Evolutionary conservation across 148 eudicot genomes (phyloP).

Genomic region (Camellia lanceoleosa): DNA sequence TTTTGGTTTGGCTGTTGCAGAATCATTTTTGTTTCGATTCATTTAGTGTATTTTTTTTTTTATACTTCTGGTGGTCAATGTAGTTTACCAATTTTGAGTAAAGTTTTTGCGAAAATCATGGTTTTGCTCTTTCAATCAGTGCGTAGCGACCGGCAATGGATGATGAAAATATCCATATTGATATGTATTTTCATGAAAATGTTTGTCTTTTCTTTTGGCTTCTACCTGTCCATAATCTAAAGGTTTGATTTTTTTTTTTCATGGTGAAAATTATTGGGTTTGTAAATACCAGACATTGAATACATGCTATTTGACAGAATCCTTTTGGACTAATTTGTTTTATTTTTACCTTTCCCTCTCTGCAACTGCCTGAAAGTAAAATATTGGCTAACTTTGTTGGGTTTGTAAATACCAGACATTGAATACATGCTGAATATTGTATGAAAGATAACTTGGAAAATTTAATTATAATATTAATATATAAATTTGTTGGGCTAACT

Average conservation of each 20-base stretch:
- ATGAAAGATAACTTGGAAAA: no score
- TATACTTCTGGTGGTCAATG: no score
- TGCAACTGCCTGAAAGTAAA: background rate
- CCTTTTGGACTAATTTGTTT: background rate
- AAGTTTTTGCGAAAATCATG: slow-evolving; percentile 70
- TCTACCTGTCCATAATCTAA: slow-evolving; percentile 4
- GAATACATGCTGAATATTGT: no score
- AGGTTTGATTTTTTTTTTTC: background rate
- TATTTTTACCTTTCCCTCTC: background rate
- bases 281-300: background rate
- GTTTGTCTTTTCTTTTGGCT: background rate
- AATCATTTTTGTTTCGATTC: no score
- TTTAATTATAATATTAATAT: no score
- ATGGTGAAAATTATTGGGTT: background rate
- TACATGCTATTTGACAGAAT: background rate
- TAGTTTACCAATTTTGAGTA: no score
- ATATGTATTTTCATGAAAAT: background rate
- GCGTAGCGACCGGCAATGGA: slow-evolving; percentile 37
- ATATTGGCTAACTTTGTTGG: no score
- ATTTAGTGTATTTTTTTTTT: no score
- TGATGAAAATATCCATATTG: slow-evolving; percentile 11
- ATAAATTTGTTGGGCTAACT: no score
- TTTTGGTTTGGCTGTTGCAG: no score
- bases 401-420: no score
- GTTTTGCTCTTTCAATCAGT: slow-evolving; percentile 72